Conservation (phyloP, 129 eudicot species). For the Arctium lappa region DNA sequence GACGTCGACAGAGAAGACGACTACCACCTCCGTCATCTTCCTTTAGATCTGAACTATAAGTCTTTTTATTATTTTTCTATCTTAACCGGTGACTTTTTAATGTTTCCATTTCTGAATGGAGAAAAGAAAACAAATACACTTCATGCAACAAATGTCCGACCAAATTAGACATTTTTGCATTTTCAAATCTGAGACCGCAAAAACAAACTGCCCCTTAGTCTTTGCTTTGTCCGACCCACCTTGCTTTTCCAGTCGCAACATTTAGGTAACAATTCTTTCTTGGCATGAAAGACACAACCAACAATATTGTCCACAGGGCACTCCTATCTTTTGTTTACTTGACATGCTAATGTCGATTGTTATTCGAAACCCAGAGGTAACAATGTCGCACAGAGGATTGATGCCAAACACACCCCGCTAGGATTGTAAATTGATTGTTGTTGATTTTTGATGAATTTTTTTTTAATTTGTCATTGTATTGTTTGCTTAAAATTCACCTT, state of each 20-base stretch:
- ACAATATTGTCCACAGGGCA: neutral
- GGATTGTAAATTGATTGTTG: neutral
- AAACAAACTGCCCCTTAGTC: neutral
- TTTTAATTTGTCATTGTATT: neutral
- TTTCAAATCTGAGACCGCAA: neutral
- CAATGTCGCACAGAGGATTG: neutral
- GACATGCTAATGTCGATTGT: neutral
- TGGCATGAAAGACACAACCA: neutral
- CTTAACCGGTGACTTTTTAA: neutral
- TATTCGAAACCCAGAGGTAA: neutral
- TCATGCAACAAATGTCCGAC: neutral
- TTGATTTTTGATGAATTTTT: neutral
- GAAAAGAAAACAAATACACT: neutral
- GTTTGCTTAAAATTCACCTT: neutral
- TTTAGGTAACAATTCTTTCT: neutral
- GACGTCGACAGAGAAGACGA: too few species aligned
- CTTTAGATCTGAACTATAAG: neutral
- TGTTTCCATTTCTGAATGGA: neutral
- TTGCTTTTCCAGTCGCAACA: neutral
- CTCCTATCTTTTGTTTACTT: neutral
- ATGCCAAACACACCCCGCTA: neutral
- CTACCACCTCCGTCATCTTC: neutral
- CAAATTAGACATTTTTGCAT: neutral
- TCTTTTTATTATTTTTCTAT: neutral
- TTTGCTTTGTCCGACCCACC: neutral